Conservation (phyloP, 805 yeast genomes). For the Cyberlindnera nakhonratchasimensis region DNA sequence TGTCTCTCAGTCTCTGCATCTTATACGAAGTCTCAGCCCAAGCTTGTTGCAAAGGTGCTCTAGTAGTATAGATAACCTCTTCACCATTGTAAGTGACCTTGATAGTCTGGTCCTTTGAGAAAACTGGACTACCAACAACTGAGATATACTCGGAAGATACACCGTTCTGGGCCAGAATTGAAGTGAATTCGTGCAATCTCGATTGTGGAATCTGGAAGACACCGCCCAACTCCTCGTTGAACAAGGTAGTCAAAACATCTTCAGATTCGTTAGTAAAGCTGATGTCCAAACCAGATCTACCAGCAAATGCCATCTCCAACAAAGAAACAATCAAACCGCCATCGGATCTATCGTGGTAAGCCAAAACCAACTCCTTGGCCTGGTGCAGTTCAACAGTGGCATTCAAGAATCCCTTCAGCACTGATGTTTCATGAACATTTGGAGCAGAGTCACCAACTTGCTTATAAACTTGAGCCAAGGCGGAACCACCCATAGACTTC, state of each 20-base stretch:
- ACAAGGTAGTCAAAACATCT: constrained; percentile 54
- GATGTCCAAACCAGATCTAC: constrained; percentile 77
- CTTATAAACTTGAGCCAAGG: constrained; percentile 88
- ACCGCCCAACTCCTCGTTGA: constrained; percentile 94
- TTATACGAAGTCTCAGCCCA: constrained; percentile 90
- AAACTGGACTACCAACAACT: constrained; percentile 67
- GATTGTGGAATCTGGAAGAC: constrained; percentile 77
- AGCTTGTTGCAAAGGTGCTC: constrained; percentile 70
- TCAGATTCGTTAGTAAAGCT: constrained; percentile 35
- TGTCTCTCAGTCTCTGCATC: constrained; percentile 89
- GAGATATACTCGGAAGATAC: constrained; percentile 52
- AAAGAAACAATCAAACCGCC: constrained; percentile 90
- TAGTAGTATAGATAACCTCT: constrained; percentile 46
- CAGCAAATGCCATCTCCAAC: constrained; percentile 96
- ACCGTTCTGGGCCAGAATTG: constrained; percentile 55
- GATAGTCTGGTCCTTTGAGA: constrained; percentile 51
- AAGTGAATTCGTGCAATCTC: constrained; percentile 52
- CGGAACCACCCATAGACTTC: constrained; percentile 85
- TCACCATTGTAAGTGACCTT: constrained; percentile 44
- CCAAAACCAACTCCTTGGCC: constrained; percentile 52
- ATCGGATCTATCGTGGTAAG: constrained; percentile 95
- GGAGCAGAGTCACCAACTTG: constrained; percentile 84
- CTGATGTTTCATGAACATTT: constrained; percentile 64
- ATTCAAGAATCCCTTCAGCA: constrained; percentile 67
- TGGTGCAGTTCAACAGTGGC: constrained; percentile 73